Evolutionary conservation across 2,329 filamentous ascomycete species (phyloP).

Genomic region (Hypocrella siamensis): DNA sequence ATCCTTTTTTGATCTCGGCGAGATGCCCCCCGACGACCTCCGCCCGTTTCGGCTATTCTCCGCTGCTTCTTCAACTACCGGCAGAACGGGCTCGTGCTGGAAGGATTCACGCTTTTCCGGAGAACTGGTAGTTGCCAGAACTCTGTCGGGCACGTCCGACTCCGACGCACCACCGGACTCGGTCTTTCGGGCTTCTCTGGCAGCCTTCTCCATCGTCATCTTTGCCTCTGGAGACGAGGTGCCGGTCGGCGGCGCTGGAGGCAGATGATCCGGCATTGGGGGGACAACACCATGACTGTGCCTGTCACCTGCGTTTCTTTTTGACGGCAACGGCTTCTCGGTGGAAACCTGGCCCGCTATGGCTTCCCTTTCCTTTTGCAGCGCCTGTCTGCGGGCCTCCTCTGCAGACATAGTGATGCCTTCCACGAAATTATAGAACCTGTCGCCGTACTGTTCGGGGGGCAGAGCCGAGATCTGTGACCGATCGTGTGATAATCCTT

Average conservation of each 20-base stretch:
- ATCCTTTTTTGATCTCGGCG: slow-evolving; percentile 15
- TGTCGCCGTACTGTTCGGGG: slow-evolving; percentile 79
- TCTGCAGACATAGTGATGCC: slow-evolving; percentile 83
- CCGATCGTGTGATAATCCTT: slow-evolving; percentile 72
- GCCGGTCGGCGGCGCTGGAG: slow-evolving; percentile 22
- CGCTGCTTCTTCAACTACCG: slow-evolving; percentile 80
- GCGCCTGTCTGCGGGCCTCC: slow-evolving; percentile 55
- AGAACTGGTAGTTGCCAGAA: slow-evolving; percentile 24
- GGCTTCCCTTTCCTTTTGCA: slow-evolving; percentile 44
- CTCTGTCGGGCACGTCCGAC: slow-evolving; percentile 45
- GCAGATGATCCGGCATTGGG: slow-evolving; percentile 29
- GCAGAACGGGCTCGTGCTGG: slow-evolving; percentile 44
- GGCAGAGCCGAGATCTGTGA: slow-evolving; percentile 85
- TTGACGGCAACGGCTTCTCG: slow-evolving; percentile 13
- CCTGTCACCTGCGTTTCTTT: slow-evolving; percentile 21
- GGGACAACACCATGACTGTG: slow-evolving; percentile 20
- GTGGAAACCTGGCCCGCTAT: slow-evolving; percentile 18
- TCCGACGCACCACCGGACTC: slow-evolving; percentile 18
- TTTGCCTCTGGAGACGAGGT: slow-evolving; percentile 20
- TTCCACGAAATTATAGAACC: slow-evolving; percentile 85
- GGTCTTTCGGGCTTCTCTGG: slow-evolving; percentile 19
- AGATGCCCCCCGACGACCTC: slow-evolving; percentile 14
- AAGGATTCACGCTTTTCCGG: slow-evolving; percentile 37
- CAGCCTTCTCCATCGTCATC: slow-evolving; percentile 24
- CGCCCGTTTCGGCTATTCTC: slow-evolving; percentile 47